phyloP scores from a whole-genome alignment of 352 stramenopile genomes.

The Lagenidium giganteum region DNA sequence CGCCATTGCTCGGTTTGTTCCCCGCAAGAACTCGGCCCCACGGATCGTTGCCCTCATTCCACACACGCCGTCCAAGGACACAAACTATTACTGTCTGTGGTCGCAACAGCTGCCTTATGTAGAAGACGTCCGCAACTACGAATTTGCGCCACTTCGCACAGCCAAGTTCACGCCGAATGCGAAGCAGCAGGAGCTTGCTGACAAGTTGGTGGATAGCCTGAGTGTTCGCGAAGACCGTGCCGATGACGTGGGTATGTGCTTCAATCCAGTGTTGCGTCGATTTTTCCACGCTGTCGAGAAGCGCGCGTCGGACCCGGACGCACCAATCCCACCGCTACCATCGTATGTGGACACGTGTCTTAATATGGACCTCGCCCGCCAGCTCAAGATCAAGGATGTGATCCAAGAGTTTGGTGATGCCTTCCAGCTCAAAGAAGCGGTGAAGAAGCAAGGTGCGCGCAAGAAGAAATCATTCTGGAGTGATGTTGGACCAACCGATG shows the following conservation, averaged over 20 bases:
- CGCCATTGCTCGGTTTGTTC: slow-evolving; percentile 72
- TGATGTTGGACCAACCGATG: slow-evolving; percentile 29
- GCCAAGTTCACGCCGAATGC: slow-evolving; percentile 41
- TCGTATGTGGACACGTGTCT: slow-evolving; percentile 51
- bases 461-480: slow-evolving; percentile 85
- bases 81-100: slow-evolving; percentile 73
- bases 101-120: slow-evolving; percentile 71
- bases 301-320: slow-evolving; percentile 49
- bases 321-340: slow-evolving; percentile 39
- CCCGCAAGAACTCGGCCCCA: slow-evolving; percentile 66
- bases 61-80: slow-evolving; percentile 23
- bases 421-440: slow-evolving; percentile 74
- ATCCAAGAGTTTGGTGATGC: slow-evolving; percentile 67
- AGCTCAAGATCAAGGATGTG: slow-evolving; percentile 40
- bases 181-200: slow-evolving; percentile 52
- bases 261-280: slow-evolving; percentile 65
- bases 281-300: slow-evolving; percentile 65
- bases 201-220: slow-evolving; percentile 70
- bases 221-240: slow-evolving; percentile 64
- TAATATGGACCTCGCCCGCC: slow-evolving; percentile 47
- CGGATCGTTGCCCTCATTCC: slow-evolving; percentile 77
- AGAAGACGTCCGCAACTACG: slow-evolving; percentile 73
- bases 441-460: slow-evolving; percentile 49
- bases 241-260: slow-evolving; percentile 48
- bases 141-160: slow-evolving; percentile 64